Conservation (phyloP, 805 yeast genomes). For the Jamesozyma gamospora region DNA sequence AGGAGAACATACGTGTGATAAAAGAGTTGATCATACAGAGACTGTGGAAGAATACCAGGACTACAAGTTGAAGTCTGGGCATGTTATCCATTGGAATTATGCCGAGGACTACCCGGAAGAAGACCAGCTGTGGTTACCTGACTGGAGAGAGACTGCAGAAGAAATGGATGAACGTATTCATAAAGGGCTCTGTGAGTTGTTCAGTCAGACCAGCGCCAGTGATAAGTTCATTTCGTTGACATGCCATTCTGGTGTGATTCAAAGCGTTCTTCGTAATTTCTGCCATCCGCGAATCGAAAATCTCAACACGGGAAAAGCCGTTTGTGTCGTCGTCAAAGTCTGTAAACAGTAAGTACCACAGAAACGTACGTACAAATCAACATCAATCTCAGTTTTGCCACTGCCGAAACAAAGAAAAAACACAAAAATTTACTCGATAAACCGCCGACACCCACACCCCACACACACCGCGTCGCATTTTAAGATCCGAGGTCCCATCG, state of each 20-base stretch:
- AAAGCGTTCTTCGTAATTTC: slow-evolving; percentile 40
- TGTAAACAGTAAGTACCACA: not conserved
- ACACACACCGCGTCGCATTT: no score
- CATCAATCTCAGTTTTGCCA: no score
- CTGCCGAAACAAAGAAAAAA: no score
- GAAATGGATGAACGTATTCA: slow-evolving; percentile 40
- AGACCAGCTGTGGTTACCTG: slow-evolving; percentile 38
- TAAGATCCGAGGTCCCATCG: no score
- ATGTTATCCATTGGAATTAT: slow-evolving; percentile 36
- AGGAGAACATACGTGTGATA: slow-evolving; percentile 53
- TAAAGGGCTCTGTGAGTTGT: slow-evolving; percentile 33
- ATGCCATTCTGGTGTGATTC: slow-evolving; percentile 53
- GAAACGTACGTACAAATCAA: no score
- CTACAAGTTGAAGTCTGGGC: slow-evolving; percentile 14
- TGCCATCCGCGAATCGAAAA: slow-evolving; percentile 46
- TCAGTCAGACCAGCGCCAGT: slow-evolving; percentile 27
- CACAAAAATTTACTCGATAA: no score
- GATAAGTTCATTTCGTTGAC: slow-evolving; percentile 37
- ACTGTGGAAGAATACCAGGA: slow-evolving; percentile 14
- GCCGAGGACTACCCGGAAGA: slow-evolving; percentile 38
- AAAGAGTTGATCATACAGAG: slow-evolving; percentile 30
- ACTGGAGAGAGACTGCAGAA: slow-evolving; percentile 38
- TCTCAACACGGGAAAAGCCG: slow-evolving; percentile 55
- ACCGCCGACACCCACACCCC: no score
- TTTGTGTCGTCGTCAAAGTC: slow-evolving; percentile 43